These are phyloP conservation scores for Aspergillus sp. DNA, from an alignment of 2,329 filamentous ascomycete species.

Conservation along the genomic window DNA sequence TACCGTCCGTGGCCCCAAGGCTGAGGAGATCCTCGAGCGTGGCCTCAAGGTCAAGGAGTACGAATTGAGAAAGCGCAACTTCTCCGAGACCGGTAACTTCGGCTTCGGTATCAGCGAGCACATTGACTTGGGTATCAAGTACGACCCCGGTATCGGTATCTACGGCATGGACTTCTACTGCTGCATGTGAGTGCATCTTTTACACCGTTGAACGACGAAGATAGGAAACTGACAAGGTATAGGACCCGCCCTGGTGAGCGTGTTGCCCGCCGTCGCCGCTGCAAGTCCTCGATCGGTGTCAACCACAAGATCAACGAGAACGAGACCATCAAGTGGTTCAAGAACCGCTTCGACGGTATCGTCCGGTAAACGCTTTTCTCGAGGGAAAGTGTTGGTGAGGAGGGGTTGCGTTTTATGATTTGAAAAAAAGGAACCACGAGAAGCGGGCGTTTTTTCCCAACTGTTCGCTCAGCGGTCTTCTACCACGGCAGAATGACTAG, in stretches of 20 bases:
- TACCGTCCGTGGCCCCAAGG: constrained; percentile 98
- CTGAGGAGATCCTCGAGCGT: constrained; percentile 99
- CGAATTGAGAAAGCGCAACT: constrained; percentile 98
- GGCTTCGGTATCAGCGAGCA: constrained; percentile 99
- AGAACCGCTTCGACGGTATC: constrained; percentile 94
- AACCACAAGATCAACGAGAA: constrained; percentile 88
- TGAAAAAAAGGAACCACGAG: constrained; percentile 17
- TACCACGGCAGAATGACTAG: constrained; percentile 34
- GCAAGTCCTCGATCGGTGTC: constrained; percentile 79
- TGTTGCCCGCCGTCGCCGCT: constrained; percentile 89
- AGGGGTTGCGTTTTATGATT: constrained; percentile 29
- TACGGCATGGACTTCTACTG: constrained; percentile 99
- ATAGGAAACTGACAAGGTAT: constrained; percentile 5
- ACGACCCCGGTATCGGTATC: constrained; percentile 96
- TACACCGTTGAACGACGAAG: neutral
- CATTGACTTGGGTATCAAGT: constrained; percentile 99
- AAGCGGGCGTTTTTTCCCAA: constrained; percentile 14
- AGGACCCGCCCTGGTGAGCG: constrained; percentile 96
- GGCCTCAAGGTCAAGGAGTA: constrained; percentile 99
- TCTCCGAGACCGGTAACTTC: constrained; percentile 99
- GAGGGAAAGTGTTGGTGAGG: constrained; percentile 17
- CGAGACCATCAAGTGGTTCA: constrained; percentile 98
- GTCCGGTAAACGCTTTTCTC: constrained; percentile 70
- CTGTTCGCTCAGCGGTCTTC: constrained; percentile 8
- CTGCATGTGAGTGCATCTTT: constrained; percentile 72